Percentiles rank a stretch among this genome's conserved stretches.
phyloP scores from a whole-genome alignment of 2,329 filamentous ascomycete genomes.

The Ustilaginoidea virens region DNA sequence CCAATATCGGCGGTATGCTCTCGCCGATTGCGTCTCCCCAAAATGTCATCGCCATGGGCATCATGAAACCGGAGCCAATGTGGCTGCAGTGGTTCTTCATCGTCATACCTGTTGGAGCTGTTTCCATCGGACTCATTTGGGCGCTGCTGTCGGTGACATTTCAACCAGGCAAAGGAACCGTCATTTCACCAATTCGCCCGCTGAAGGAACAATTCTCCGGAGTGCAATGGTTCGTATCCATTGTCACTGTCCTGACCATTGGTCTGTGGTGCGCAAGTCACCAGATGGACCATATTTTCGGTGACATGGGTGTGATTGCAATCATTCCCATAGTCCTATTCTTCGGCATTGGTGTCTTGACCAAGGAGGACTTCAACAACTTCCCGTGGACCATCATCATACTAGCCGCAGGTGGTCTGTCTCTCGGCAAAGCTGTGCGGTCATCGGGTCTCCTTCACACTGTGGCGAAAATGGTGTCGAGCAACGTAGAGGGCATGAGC shows the following conservation, averaged over 20 bases:
- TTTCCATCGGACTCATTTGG: constrained; percentile 85
- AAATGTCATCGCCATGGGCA: constrained; percentile 90
- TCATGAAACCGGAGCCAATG: constrained; percentile 82
- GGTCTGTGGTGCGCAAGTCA: constrained; percentile 84
- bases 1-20: constrained; percentile 91
- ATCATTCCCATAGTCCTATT: constrained; percentile 93
- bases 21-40: constrained; percentile 95
- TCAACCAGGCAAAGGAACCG: constrained; percentile 68
- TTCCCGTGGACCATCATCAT: constrained; percentile 99
- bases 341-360: constrained; percentile 90
- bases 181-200: constrained; percentile 79
- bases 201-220: constrained; percentile 80
- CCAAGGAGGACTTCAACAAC: constrained; percentile 99
- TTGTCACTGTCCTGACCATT: constrained; percentile 75
- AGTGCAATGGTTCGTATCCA: constrained; percentile 82
- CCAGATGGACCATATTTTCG: constrained; percentile 73
- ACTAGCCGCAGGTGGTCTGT: constrained; percentile 81
- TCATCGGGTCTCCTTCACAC: constrained; percentile 85
- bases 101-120: constrained; percentile 77
- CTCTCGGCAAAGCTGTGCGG: constrained; percentile 85
- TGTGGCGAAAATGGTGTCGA: constrained; percentile 64
- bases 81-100: constrained; percentile 98
- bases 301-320: constrained; percentile 96
- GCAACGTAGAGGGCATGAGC: constrained; percentile 58
- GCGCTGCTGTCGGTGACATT: constrained; percentile 71